Evolutionary conservation across 2,329 filamentous ascomycete species (phyloP).

Genomic region (Fusarium sterilihyphosum): DNA sequence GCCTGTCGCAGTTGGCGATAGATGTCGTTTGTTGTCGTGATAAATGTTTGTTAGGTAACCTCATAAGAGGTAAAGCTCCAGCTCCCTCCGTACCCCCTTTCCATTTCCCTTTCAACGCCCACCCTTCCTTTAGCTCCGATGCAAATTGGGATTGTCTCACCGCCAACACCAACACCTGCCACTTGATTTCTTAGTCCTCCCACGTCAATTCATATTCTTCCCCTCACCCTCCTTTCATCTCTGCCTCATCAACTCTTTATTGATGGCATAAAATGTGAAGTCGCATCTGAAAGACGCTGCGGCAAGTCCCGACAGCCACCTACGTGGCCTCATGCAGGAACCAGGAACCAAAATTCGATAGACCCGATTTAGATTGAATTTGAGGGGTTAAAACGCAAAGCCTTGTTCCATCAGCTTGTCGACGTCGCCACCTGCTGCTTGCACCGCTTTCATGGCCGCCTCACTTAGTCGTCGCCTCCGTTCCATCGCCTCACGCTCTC

Average conservation of each 20-base stretch:
- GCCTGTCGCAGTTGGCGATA: background rate
- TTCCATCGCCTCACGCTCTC: slow-evolving; percentile 88
- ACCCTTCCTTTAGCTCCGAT: slow-evolving; percentile 7
- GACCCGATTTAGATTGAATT: background rate
- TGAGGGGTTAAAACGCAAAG: slow-evolving; percentile 52
- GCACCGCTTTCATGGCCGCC: slow-evolving; percentile 73
- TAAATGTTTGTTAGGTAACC: background rate
- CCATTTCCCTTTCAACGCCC: slow-evolving; percentile 5
- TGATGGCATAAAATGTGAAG: slow-evolving; percentile 1
- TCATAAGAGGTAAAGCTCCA: background rate
- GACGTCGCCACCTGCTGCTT: slow-evolving; percentile 76
- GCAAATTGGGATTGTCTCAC: slow-evolving; percentile 24
- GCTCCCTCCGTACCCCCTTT: background rate
- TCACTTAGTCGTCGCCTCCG: slow-evolving; percentile 75
- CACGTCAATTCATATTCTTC: background rate
- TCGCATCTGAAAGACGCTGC: background rate
- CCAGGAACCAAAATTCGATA: slow-evolving; percentile 13
- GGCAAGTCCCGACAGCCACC: slow-evolving; percentile 16
- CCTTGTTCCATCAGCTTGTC: slow-evolving; percentile 62
- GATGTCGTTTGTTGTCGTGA: slow-evolving; percentile 22
- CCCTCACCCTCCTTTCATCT: background rate
- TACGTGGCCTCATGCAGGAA: slow-evolving; percentile 25
- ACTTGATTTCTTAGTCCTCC: background rate
- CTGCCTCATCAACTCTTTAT: background rate
- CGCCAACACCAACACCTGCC: slow-evolving; percentile 25